Evolutionary conservation across 306 rosid genomes (phyloP).

Genomic region (Fagus sylvatica): DNA sequence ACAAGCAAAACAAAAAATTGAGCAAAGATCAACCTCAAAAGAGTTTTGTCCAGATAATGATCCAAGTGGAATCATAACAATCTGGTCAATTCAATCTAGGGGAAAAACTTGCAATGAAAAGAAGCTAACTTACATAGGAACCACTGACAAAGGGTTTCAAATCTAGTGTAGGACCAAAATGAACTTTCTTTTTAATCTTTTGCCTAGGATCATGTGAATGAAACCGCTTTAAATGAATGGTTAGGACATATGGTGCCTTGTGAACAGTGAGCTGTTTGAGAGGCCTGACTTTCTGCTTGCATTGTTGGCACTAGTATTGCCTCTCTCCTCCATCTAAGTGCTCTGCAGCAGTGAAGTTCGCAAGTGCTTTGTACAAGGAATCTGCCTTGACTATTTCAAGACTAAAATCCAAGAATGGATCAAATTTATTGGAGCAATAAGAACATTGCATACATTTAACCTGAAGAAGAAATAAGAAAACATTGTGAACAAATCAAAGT

Average conservation of each 20-base stretch:
- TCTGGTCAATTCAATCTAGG: background rate
- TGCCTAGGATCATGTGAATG: conserved; percentile 68
- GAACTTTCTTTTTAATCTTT: conserved; percentile 83
- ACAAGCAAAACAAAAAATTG: background rate
- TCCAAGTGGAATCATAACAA: background rate
- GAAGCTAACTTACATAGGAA: conserved; percentile 62
- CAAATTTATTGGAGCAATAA: conserved; percentile 77
- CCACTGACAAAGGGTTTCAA: conserved; percentile 87
- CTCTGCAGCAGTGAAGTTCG: conserved; percentile 78
- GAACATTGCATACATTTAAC: conserved; percentile 90
- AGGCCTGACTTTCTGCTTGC: conserved; percentile 96
- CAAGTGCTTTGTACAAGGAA: conserved; percentile 79
- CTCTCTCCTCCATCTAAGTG: conserved; percentile 91
- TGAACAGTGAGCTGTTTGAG: conserved; percentile 79
- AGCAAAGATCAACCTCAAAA: no score
- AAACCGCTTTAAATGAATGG: conserved; percentile 86
- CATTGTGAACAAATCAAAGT: background rate
- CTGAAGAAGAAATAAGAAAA: conserved; percentile 44
- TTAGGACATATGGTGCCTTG: conserved; percentile 89
- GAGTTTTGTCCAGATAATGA: background rate
- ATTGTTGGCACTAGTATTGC: conserved; percentile 82
- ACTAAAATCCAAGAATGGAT: conserved; percentile 94
- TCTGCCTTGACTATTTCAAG: conserved; percentile 89
- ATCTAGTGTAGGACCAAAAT: conserved; percentile 66
- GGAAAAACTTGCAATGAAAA: background rate